A percentile compares a stretch with the other conserved stretches of the same genome.
Evolutionary conservation across 805 yeast species (phyloP).

Genomic region (Myxozyma sirexii): DNA sequence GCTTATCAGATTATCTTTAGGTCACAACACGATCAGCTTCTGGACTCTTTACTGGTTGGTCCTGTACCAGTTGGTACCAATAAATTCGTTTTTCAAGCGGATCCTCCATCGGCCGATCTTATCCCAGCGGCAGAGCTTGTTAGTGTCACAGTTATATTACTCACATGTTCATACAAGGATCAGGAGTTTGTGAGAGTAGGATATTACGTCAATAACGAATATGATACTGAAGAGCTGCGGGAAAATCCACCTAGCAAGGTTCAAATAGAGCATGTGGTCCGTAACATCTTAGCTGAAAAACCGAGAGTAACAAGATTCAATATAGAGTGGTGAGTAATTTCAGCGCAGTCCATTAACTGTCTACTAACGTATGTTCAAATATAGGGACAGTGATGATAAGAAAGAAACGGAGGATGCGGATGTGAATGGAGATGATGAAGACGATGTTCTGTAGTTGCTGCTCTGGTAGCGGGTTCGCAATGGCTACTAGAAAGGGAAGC

Average conservation of each 20-base stretch:
- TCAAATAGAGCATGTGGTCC: conserved; percentile 56
- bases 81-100: conserved; percentile 89
- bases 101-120: conserved; percentile 93
- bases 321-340: conserved; percentile 70
- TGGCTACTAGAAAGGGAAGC: no score
- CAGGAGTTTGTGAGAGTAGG: conserved; percentile 97
- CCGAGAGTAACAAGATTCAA: conserved; percentile 97
- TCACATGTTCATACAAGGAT: conserved; percentile 91
- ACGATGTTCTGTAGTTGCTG: conserved; percentile 5
- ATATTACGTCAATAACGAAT: conserved; percentile 95
- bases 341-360: background rate
- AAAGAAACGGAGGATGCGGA: conserved; percentile 33
- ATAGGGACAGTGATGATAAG: conserved; percentile 23
- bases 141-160: conserved; percentile 87
- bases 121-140: conserved; percentile 96
- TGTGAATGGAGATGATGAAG: conserved; percentile 33
- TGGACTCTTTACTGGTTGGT: conserved; percentile 95
- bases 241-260: conserved; percentile 47
- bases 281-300: conserved; percentile 94
- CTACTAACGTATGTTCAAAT: background rate
- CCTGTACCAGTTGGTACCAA: conserved; percentile 98
- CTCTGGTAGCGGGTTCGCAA: no score
- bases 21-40: conserved; percentile 92
- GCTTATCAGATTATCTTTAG: conserved; percentile 23
- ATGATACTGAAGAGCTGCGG: conserved; percentile 87